phyloP scores from a whole-genome alignment of 2,329 filamentous ascomycete genomes.

The Chalaropsis thielavioides region DNA sequence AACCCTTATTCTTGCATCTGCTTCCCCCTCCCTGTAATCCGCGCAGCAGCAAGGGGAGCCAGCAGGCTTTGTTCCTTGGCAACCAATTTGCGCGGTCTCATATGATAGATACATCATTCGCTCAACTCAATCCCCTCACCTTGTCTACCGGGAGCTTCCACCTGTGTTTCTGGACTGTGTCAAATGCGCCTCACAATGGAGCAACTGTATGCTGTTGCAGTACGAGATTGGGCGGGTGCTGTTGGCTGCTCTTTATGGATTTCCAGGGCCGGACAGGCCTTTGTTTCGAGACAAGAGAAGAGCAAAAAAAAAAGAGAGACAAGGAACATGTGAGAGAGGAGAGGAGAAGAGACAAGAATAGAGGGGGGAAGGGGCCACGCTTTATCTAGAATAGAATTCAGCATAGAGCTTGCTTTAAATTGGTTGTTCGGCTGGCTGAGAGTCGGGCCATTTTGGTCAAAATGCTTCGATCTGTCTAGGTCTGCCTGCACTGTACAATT shows the following conservation, averaged over 20 bases:
- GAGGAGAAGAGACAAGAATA: not conserved
- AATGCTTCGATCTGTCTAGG: too few species aligned
- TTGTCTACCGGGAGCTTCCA: not conserved
- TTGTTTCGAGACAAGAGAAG: not conserved
- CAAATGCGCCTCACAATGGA: not conserved
- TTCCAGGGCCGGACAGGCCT: not conserved
- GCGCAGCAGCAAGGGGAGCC: not conserved
- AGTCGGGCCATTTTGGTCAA: too few species aligned
- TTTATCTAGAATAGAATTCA: not conserved
- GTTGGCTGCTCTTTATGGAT: too few species aligned
- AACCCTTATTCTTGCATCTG: too few species aligned
- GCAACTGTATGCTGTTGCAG: not conserved
- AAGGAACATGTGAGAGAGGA: not conserved
- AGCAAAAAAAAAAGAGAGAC: not conserved
- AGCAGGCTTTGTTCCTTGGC: not conserved
- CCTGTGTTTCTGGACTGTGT: not conserved
- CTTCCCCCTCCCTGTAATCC: not conserved
- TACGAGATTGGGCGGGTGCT: too few species aligned
- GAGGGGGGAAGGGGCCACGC: not conserved
- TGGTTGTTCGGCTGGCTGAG: not conserved
- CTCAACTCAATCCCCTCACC: not conserved
- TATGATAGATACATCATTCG: not conserved
- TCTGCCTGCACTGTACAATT: too few species aligned
- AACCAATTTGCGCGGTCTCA: not conserved
- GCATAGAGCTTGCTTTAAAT: not conserved